Evolutionary conservation across 2,329 filamentous ascomycete genomes (phyloP).

Genomic region (Dothistroma septosporum): DNA sequence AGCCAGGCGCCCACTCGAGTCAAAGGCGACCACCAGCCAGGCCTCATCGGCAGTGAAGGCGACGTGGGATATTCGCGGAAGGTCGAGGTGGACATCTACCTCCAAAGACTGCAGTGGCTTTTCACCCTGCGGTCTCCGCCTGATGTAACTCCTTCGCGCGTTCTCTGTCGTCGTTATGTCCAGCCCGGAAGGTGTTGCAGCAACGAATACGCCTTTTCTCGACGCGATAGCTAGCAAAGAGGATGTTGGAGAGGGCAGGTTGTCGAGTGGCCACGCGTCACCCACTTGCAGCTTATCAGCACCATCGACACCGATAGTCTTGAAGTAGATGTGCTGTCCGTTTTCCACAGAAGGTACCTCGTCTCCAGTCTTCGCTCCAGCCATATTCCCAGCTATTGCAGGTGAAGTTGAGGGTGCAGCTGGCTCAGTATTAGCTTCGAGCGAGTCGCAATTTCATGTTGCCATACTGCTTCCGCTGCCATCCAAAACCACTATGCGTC

Average conservation of each 20-base stretch:
- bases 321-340: neutral
- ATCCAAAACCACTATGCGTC: conserved; percentile 1
- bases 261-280: conserved; percentile 54
- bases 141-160: conserved; percentile 68
- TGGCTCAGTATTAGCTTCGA: neutral
- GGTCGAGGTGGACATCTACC: conserved; percentile 66
- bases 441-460: conserved; percentile 6
- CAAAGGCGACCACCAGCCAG: conserved; percentile 76
- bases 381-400: conserved; percentile 11
- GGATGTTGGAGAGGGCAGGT: conserved; percentile 68
- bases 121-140: conserved; percentile 42
- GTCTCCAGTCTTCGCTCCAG: neutral
- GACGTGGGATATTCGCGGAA: conserved; percentile 80
- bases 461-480: conserved; percentile 1
- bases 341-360: neutral
- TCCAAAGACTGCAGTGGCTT: conserved; percentile 32
- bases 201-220: conserved; percentile 74
- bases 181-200: conserved; percentile 76
- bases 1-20: conserved; percentile 73
- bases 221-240: conserved; percentile 83
- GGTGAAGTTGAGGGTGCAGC: neutral
- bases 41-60: conserved; percentile 87
- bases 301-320: neutral
- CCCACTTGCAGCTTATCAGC: neutral
- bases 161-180: conserved; percentile 72